Evolutionary conservation across 2,329 filamentous ascomycete genomes (phyloP).

Genomic region (Fusarium bactridioides): DNA sequence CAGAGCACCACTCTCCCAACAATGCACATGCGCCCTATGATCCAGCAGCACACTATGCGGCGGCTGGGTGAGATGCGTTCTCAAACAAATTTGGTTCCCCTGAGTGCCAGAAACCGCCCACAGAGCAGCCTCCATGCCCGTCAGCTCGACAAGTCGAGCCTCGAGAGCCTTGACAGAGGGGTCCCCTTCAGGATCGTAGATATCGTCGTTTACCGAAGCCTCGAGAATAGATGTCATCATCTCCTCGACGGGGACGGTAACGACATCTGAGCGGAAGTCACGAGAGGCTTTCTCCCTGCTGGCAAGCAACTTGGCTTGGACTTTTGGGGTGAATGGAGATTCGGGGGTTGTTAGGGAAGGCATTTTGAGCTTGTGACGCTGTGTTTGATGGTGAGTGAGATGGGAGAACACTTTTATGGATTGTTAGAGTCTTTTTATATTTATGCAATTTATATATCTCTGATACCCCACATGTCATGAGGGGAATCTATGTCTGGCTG

Average conservation of each 20-base stretch:
- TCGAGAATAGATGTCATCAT: constrained; percentile 43
- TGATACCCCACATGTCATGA: neutral
- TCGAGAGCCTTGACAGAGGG: constrained; percentile 39
- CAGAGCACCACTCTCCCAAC: constrained; percentile 69
- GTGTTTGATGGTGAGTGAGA: neutral
- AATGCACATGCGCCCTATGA: constrained; percentile 75
- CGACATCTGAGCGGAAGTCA: constrained; percentile 43
- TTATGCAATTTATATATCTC: neutral
- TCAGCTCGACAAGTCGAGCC: constrained; percentile 32
- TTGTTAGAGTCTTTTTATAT: neutral
- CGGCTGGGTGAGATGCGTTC: constrained; percentile 41
- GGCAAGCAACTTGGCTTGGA: constrained; percentile 13
- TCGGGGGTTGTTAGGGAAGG: constrained; percentile 5
- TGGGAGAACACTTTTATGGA: neutral
- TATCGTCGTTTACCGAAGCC: constrained; percentile 42
- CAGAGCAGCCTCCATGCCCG: constrained; percentile 41
- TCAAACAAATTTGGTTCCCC: constrained; percentile 42
- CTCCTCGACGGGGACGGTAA: constrained; percentile 37
- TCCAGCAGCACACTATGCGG: constrained; percentile 56
- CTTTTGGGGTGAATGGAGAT: constrained; percentile 19
- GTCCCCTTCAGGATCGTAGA: constrained; percentile 41
- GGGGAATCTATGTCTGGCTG: neutral
- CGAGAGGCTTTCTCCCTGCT: constrained; percentile 30
- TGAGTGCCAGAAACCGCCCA: constrained; percentile 41
- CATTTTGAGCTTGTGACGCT: neutral